Conservation (phyloP, 2,329 filamentous ascomycete species). For the Aureobasidium sp. region DNA sequence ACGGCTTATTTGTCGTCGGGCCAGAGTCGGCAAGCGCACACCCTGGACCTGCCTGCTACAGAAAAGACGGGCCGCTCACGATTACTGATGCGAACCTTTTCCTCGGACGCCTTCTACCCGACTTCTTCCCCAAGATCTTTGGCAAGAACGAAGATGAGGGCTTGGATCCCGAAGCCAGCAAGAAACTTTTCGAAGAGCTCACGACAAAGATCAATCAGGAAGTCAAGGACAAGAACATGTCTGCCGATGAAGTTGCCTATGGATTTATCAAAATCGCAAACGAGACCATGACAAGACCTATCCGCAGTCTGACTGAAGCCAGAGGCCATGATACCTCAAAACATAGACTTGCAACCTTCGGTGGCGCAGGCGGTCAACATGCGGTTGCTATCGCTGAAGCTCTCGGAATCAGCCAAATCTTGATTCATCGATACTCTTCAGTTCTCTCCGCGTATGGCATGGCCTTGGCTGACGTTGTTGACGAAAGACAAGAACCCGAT, state of each 20-base stretch:
- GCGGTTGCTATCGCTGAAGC: slow-evolving; percentile 85
- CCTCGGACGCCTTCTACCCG: slow-evolving; percentile 73
- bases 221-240: slow-evolving; percentile 56
- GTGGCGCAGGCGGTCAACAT: slow-evolving; percentile 85
- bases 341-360: slow-evolving; percentile 86
- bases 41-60: slow-evolving; percentile 83
- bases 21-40: slow-evolving; percentile 85
- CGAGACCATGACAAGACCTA: slow-evolving; percentile 85
- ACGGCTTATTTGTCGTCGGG: slow-evolving; percentile 83
- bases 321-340: slow-evolving; percentile 87
- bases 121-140: slow-evolving; percentile 94
- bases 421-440: slow-evolving; percentile 81
- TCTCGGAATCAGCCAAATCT: slow-evolving; percentile 75
- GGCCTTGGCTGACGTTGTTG: slow-evolving; percentile 86
- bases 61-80: slow-evolving; percentile 80
- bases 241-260: slow-evolving; percentile 75
- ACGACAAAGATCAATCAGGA: slow-evolving; percentile 73
- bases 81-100: slow-evolving; percentile 92
- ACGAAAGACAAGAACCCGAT: slow-evolving; percentile 77
- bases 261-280: slow-evolving; percentile 88
- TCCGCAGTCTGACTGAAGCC: slow-evolving; percentile 83
- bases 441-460: slow-evolving; percentile 88
- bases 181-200: slow-evolving; percentile 67
- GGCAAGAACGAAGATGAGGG: slow-evolving; percentile 80
- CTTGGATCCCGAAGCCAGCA: slow-evolving; percentile 68